Percentiles rank a stretch among this genome's conserved stretches.
These are phyloP conservation scores for Sungouiozyma intestinalis DNA, from an alignment of 805 yeast species.

Conservation along the genomic window DNA sequence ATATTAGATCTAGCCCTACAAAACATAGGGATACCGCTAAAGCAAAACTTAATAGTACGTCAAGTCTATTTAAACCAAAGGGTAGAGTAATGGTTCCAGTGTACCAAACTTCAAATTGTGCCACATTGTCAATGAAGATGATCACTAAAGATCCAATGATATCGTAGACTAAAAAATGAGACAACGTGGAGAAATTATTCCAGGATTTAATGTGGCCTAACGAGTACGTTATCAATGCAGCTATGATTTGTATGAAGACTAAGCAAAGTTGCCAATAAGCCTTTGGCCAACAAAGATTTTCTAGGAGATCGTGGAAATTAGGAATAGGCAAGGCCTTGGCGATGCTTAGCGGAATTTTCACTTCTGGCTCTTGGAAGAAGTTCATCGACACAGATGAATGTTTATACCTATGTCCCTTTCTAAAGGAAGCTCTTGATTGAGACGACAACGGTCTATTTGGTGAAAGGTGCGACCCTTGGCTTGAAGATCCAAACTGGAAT, in stretches of 20 bases:
- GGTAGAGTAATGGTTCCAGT: slow-evolving; percentile 75
- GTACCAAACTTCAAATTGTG: slow-evolving; percentile 91
- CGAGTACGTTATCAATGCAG: slow-evolving; percentile 47
- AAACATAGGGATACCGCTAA: slow-evolving; percentile 73
- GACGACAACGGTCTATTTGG: slow-evolving; percentile 13
- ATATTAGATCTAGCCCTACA: slow-evolving; percentile 81
- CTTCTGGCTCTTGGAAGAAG: slow-evolving; percentile 86
- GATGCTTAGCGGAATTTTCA: slow-evolving; percentile 60
- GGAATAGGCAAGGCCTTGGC: slow-evolving; percentile 50
- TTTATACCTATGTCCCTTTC: slow-evolving; percentile 92
- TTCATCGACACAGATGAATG: slow-evolving; percentile 96
- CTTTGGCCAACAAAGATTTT: slow-evolving; percentile 50
- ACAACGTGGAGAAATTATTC: slow-evolving; percentile 59
- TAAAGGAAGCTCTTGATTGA: slow-evolving; percentile 46
- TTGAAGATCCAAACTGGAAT: slow-evolving; percentile 18
- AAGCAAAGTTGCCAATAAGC: slow-evolving; percentile 43
- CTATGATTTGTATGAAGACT: slow-evolving; percentile 45
- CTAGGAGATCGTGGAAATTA: slow-evolving; percentile 44
- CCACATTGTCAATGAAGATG: slow-evolving; percentile 64
- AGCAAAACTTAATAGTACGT: slow-evolving; percentile 81
- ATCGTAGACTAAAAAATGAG: slow-evolving; percentile 84
- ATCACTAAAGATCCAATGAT: slow-evolving; percentile 64
- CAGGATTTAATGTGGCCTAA: slow-evolving; percentile 49
- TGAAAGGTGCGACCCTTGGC: slow-evolving; percentile 1
- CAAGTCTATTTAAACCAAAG: slow-evolving; percentile 87